phyloP scores from a whole-genome alignment of 1,284 basidiomycete species.

The Ustilago xerochloae region DNA sequence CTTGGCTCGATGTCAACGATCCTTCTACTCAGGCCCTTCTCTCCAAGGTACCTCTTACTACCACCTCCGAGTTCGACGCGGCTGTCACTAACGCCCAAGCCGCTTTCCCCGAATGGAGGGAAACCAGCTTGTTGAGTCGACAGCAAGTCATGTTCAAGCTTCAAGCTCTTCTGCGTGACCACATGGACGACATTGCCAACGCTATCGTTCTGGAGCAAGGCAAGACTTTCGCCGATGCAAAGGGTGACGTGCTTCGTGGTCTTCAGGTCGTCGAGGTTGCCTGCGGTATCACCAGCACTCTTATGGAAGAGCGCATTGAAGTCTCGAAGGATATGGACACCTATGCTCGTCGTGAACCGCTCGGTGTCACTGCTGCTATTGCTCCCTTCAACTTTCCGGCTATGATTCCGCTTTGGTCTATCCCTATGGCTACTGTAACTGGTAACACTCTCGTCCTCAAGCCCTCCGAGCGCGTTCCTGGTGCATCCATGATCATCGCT shows the following conservation, averaged over 20 bases:
- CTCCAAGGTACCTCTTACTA: conserved; percentile 89
- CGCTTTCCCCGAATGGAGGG: conserved; percentile 90
- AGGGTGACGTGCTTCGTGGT: conserved; percentile 91
- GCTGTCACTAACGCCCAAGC: conserved; percentile 87
- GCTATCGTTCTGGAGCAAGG: conserved; percentile 66
- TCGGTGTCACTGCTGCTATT: conserved; percentile 69
- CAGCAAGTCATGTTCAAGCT: conserved; percentile 84
- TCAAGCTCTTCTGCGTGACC: conserved; percentile 68
- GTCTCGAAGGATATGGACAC: conserved; percentile 98
- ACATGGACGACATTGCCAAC: conserved; percentile 70
- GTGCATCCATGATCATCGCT: conserved; percentile 96
- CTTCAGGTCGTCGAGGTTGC: conserved; percentile 94
- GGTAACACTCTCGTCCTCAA: conserved; percentile 95
- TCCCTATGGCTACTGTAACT: conserved; percentile 76
- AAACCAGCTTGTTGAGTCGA: conserved; percentile 83
- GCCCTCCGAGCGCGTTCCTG: conserved; percentile 95
- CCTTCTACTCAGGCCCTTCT: conserved; percentile 90
- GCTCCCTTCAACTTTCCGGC: conserved; percentile 71
- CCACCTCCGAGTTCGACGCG: conserved; percentile 80
- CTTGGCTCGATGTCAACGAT: conserved; percentile 87
- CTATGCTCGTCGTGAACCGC: conserved; percentile 79
- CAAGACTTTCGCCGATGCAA: conserved; percentile 77
- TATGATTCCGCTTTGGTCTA: conserved; percentile 92
- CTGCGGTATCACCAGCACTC: conserved; percentile 81
- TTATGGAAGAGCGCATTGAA: conserved; percentile 91